A percentile compares a stretch with the other conserved stretches of the same genome.
phyloP scores from a whole-genome alignment of 2,329 filamentous ascomycete species.

The Pleurostoma richardsiae region DNA sequence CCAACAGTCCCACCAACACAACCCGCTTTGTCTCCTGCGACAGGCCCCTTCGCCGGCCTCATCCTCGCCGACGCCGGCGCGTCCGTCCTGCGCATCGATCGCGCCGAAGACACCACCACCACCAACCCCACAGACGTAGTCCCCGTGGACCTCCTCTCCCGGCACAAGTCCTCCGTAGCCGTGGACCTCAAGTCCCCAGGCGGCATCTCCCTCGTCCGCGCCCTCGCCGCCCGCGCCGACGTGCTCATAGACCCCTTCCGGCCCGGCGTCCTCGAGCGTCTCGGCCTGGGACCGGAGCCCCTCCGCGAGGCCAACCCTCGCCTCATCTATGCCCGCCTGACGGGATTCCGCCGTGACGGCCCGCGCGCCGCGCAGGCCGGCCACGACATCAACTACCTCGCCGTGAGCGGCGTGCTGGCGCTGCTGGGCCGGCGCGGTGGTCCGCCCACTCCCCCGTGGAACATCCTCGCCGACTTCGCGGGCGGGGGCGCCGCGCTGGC shows the following conservation, averaged over 20 bases:
- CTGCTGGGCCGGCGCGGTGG: conserved; percentile 67
- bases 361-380: conserved; percentile 85
- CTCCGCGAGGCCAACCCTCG: conserved; percentile 65
- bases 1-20: no score
- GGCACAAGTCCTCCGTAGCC: conserved; percentile 75
- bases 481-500: conserved; percentile 82
- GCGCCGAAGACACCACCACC: conserved; percentile 36
- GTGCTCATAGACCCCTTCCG: conserved; percentile 91
- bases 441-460: conserved; percentile 73
- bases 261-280: conserved; percentile 81
- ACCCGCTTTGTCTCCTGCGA: background rate
- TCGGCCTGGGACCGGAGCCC: conserved; percentile 68
- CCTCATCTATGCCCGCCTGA: conserved; percentile 79
- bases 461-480: conserved; percentile 86
- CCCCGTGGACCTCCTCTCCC: conserved; percentile 68
- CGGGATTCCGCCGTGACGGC: conserved; percentile 83
- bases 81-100: conserved; percentile 81
- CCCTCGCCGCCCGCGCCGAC: conserved; percentile 61
- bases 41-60: conserved; percentile 79
- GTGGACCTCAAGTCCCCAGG: conserved; percentile 68
- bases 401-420: conserved; percentile 73
- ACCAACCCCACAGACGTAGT: conserved; percentile 29
- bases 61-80: conserved; percentile 88
- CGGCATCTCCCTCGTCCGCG: conserved; percentile 62
- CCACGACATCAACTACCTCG: conserved; percentile 95